Base-by-base conservation (phyloP, 768 basidiomycete species). In the Russula compacta region DNA sequence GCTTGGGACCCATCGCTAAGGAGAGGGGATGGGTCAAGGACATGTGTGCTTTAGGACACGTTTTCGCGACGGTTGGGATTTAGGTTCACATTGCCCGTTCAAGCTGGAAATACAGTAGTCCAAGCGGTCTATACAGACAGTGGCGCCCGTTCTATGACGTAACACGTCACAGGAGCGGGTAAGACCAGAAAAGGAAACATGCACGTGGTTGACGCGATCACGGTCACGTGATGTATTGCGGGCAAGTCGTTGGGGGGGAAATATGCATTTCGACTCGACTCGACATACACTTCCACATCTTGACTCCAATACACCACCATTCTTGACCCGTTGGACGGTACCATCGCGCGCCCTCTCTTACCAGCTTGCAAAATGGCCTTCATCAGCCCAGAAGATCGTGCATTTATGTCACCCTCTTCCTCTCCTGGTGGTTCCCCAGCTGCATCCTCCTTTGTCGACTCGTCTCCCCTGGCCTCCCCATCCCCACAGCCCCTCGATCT, bases 341-440 rank as follows among this genome's bases (percentile, higher is more conserved):
- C 24, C 24, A 29, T 1, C 24, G 2, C 24, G 2, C 24, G 3
- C 24, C 24, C 24, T 3, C 24, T 29, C 24, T 29, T 29, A 29
- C 24, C 3, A 29, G 24, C 24, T 29, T 29, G 24, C 29, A 51
- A 55, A 32, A 58, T 63, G 61, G 17, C 56, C 3, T 63, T 58
- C 24, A 63, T 58, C 8, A 63, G 46, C 5, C 51, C 56, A 52
- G 63, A 64, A 11, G 63, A 61, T 17, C 63, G 63, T 44, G 59
- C 63, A 61, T 62, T 56, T 8, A 64, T 64, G 63, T 64, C 63
- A 3, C 63, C 63, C 29, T 64, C 59, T 11, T 64, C 63, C 2
- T 64, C 63, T 15, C 63, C 63, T 0, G 49, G 53, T n/a, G 58
- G 59, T n/a, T 64, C 63, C 6, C 63, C 63, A 1, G 32, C 48